These are phyloP conservation scores for Rhodotorula sp. DNA, from an alignment of 1,284 basidiomycete genomes.

Conservation along the genomic window DNA sequence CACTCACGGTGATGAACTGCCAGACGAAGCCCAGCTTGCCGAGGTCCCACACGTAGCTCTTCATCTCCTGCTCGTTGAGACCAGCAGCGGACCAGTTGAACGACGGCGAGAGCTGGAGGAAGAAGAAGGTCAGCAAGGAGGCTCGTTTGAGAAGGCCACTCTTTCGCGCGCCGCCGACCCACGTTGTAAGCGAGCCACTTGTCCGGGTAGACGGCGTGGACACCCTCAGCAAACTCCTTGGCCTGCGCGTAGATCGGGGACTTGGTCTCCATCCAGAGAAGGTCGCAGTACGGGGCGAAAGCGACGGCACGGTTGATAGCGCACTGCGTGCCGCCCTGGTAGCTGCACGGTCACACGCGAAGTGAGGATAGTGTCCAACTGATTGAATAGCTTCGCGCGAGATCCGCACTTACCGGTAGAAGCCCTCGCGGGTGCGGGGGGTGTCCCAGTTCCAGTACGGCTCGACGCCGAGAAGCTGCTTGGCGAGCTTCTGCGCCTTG, in stretches of 20 bases:
- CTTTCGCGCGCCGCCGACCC: not conserved
- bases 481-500: slow-evolving; percentile 71
- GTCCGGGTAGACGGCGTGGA: slow-evolving; percentile 71
- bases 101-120: slow-evolving; percentile 45
- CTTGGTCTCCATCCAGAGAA: slow-evolving; percentile 90
- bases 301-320: slow-evolving; percentile 89
- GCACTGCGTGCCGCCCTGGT: slow-evolving; percentile 93
- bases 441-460: slow-evolving; percentile 88
- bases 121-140: slow-evolving; percentile 62
- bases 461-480: slow-evolving; percentile 73
- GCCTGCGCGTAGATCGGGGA: slow-evolving; percentile 92
- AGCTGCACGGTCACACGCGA: slow-evolving; percentile 63
- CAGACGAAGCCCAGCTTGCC: slow-evolving; percentile 91
- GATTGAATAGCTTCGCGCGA: not conserved
- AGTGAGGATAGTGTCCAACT: not conserved
- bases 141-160: slow-evolving; percentile 54
- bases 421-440: slow-evolving; percentile 90
- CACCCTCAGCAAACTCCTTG: slow-evolving; percentile 84
- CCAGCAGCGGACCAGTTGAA: slow-evolving; percentile 73
- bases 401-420: slow-evolving; percentile 44
- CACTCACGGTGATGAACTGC: slow-evolving; percentile 94
- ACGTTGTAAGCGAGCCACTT: slow-evolving; percentile 92
- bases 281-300: slow-evolving; percentile 63
- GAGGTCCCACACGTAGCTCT: slow-evolving; percentile 86
- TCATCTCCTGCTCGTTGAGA: slow-evolving; percentile 78